These are phyloP conservation scores for Barnettozyma sp. DNA, from an alignment of 805 yeast genomes.

Conservation along the genomic window DNA sequence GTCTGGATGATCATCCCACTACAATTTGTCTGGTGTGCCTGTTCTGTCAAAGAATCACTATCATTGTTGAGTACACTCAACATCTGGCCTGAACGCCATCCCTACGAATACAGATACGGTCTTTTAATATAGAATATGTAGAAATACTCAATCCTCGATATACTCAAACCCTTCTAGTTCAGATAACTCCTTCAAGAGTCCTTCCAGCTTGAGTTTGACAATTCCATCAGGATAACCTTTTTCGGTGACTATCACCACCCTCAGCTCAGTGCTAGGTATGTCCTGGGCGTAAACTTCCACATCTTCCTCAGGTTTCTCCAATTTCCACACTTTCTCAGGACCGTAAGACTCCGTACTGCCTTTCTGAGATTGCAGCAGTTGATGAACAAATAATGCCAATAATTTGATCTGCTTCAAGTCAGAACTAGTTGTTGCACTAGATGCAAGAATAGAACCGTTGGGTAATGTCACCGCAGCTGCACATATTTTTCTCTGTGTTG, in stretches of 20 bases:
- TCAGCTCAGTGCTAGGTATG: conserved; percentile 16
- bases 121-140: background rate
- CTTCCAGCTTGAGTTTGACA: conserved; percentile 15
- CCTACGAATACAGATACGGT: background rate
- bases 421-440: conserved; percentile 1
- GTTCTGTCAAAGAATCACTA: too few relatives aligned
- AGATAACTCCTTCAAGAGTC: conserved; percentile 10
- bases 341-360: background rate
- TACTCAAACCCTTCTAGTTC: conserved; percentile 20
- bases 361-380: background rate
- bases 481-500: conserved; percentile 4
- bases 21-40: too few relatives aligned
- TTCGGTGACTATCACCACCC: conserved; percentile 19
- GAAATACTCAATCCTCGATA: conserved; percentile 9
- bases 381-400: conserved; percentile 5
- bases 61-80: too few relatives aligned
- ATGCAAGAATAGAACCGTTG: conserved; percentile 9
- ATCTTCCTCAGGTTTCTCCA: conserved; percentile 6
- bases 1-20: too few relatives aligned
- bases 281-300: conserved; percentile 9
- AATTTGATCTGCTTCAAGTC: conserved; percentile 5
- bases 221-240: conserved; percentile 22
- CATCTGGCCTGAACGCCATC: too few relatives aligned
- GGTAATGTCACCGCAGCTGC: conserved; percentile 8
- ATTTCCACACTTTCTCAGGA: conserved; percentile 3